These are phyloP conservation scores for Aleurites moluccanus DNA, from an alignment of 441 rosid genomes.

Conservation along the genomic window DNA sequence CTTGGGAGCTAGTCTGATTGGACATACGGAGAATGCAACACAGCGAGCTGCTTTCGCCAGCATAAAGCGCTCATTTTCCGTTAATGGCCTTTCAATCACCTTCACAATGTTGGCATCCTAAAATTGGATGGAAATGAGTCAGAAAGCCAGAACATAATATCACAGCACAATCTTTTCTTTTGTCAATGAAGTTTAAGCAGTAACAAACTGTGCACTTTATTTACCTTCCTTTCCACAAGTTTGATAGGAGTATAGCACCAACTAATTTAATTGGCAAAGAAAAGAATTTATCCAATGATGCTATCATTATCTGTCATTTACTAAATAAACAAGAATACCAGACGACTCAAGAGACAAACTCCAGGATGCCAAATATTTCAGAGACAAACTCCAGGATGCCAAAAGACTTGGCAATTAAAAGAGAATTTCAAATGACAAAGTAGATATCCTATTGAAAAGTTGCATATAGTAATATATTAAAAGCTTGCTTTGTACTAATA, in stretches of 20 bases:
- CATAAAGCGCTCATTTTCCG: constrained; percentile 86
- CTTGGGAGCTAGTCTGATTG: constrained; percentile 77
- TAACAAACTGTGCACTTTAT: not conserved
- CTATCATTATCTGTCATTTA: not conserved
- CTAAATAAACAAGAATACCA: not conserved
- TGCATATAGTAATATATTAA: no score
- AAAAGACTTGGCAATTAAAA: not conserved
- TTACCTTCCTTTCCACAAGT: not conserved
- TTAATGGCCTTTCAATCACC: constrained; percentile 87
- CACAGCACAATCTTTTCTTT: not conserved
- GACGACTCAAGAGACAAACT: not conserved
- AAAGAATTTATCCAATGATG: not conserved
- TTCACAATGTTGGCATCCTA: constrained; percentile 84
- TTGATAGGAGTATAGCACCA: not conserved
- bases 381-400: not conserved
- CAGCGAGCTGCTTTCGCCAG: constrained; percentile 97
- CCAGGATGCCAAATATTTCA: not conserved
- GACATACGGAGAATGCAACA: constrained; percentile 84
- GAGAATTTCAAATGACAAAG: not conserved
- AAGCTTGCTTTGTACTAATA: not conserved
- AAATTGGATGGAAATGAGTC: constrained; percentile 21
- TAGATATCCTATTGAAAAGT: not conserved
- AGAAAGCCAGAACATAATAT: constrained; percentile 5
- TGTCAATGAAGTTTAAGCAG: not conserved
- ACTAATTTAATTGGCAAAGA: not conserved